Evolutionary conservation across 345 rosid species (phyloP), one percentile per base, ranked within the genome.

Genomic region (Lumnitzera littorea): DNA sequence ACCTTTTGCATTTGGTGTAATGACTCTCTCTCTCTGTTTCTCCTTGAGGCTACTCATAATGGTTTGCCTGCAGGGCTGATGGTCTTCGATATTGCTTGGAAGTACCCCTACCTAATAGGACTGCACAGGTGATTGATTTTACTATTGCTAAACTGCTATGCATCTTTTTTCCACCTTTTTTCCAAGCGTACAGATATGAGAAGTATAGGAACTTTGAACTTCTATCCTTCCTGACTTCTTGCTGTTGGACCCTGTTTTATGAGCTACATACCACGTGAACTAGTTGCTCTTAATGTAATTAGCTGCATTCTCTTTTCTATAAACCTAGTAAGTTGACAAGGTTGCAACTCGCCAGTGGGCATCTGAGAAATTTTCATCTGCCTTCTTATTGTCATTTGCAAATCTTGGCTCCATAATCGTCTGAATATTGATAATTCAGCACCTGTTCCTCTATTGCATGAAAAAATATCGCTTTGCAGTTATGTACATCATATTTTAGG

Each of bases 71-170:
- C 85, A 94, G 99, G 71, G 82, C 71, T 73, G 97, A 90, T 72
- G 86, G 96, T 66, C 79, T 73, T 50, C 77, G 72, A 65, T 80
- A 82, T 68, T 86, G 89, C 91, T 72, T 90, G 68, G 89, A 86
- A 71, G 80, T 88, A 63, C 77, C 73, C 75, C 71, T 94, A 59
- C 97, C 97, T 48, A 74, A 85, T 79, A 83, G 97, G 75, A 88
- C 91, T 69, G 97, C 96, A 29, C 99, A 90, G 85, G 99, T 87
- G 62, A 53, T 82, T 66, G 68, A 63, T 63, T 67, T 65, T 53
- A 51, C 65, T 31, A 27, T 36, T 36, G 43, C 43, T 36, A 36
- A 36, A 9, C 43, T 36, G 43, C 10, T 36, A 36, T 36, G 11
- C 27, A 43, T 24, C 48, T 51, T 46, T 43, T 46, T 46, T 58